A percentile compares a stretch with the other conserved stretches of the same genome.
Conservation (phyloP, 352 stramenopile species). For the Pythium chondricola region DNA sequence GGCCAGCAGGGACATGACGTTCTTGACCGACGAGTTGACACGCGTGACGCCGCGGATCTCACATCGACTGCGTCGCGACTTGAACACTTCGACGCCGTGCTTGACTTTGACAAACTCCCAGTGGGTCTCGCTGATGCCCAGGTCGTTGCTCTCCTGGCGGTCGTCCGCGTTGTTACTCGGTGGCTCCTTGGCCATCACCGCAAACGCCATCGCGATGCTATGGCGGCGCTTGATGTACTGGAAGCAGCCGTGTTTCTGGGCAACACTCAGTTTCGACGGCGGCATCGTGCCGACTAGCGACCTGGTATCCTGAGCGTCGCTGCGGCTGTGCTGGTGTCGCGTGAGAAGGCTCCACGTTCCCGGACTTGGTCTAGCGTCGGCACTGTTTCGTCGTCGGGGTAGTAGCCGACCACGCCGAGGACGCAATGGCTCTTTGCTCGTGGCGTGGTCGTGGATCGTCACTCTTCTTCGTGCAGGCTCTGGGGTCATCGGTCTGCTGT, state of each 20-base stretch:
- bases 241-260: constrained; percentile 79
- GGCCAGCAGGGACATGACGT: constrained; percentile 72
- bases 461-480: constrained; percentile 1
- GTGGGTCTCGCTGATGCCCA: constrained; percentile 21
- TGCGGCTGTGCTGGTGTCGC: neutral
- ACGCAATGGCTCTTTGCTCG: neutral
- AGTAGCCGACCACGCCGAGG: neutral
- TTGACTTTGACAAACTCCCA: constrained; percentile 63
- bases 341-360: neutral
- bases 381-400: constrained; percentile 15
- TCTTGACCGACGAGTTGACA: constrained; percentile 76
- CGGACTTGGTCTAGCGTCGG: constrained; percentile 6
- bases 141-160: constrained; percentile 4
- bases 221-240: constrained; percentile 77
- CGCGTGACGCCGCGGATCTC: constrained; percentile 66
- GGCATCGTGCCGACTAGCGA: neutral
- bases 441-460: constrained; percentile 1
- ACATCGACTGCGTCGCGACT: constrained; percentile 59
- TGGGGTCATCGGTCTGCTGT: constrained; percentile 13
- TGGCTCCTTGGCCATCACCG: no score
- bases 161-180: neutral
- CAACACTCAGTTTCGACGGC: constrained; percentile 29
- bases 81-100: constrained; percentile 67
- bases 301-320: neutral
- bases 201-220: constrained; percentile 65